Evolutionary conservation across 2,329 filamentous ascomycete species (phyloP).

Genomic region (Arachnomyces sp.): DNA sequence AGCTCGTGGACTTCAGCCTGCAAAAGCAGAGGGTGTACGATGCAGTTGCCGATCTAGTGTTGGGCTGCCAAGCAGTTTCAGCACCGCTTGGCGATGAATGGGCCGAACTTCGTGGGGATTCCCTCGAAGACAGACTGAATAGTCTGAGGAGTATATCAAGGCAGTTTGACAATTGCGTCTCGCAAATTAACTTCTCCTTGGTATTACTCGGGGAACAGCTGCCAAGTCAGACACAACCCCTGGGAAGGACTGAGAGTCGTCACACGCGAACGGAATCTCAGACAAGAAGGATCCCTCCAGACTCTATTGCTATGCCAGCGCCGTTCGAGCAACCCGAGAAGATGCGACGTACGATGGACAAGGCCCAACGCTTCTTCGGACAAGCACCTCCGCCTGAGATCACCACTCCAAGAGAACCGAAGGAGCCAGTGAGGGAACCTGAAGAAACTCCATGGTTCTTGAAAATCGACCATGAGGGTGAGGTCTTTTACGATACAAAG

Average conservation of each 20-base stretch:
- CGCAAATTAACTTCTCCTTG: conserved; percentile 79
- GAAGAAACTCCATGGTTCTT: conserved; percentile 78
- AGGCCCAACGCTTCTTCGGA: conserved; percentile 42
- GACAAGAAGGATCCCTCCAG: conserved; percentile 27
- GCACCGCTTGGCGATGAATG: conserved; percentile 91
- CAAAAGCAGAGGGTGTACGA: conserved; percentile 95
- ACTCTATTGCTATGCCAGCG: conserved; percentile 39
- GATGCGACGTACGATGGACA: conserved; percentile 39
- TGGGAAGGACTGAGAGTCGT: conserved; percentile 27
- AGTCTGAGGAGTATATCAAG: conserved; percentile 70
- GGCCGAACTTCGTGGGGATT: conserved; percentile 84
- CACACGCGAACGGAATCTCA: conserved; percentile 28
- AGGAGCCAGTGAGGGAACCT: conserved; percentile 42
- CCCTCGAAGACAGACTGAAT: conserved; percentile 76
- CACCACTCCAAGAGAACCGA: conserved; percentile 14
- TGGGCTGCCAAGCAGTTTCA: conserved; percentile 85
- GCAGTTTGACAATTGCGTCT: conserved; percentile 77
- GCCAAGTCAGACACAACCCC: conserved; percentile 46
- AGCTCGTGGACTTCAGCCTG: conserved; percentile 75
- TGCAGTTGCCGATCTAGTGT: conserved; percentile 77
- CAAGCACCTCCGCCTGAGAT: conserved; percentile 37
- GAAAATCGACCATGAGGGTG: conserved; percentile 76
- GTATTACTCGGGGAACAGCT: conserved; percentile 81
- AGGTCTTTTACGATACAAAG: conserved; percentile 85
- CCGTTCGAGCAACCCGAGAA: conserved; percentile 32